Evolutionary conservation across 2,329 filamentous ascomycete genomes (phyloP).

Genomic region (Aureobasidium mangrovei): DNA sequence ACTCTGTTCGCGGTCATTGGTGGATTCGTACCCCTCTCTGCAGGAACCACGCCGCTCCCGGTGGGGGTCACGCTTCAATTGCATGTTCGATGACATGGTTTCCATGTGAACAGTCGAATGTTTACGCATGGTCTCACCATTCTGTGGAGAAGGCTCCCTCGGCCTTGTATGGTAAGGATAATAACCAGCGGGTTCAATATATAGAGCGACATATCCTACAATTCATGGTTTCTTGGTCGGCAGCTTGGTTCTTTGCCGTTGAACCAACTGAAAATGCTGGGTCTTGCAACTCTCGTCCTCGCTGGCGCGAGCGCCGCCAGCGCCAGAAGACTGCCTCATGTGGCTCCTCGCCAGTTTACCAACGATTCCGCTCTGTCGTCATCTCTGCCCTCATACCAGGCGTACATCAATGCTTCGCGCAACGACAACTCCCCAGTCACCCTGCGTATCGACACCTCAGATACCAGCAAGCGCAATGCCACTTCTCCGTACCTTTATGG

Average conservation of each 20-base stretch:
- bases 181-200: background rate
- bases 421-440: conserved; percentile 16
- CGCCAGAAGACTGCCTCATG: conserved; percentile 13
- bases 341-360: conserved; percentile 3
- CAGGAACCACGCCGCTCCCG: conserved; percentile 1
- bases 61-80: background rate
- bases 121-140: conserved; percentile 1
- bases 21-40: background rate
- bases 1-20: background rate
- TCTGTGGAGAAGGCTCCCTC: background rate
- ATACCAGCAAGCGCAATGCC: conserved; percentile 14
- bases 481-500: conserved; percentile 17
- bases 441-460: conserved; percentile 13
- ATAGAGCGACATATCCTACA: background rate
- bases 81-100: conserved; percentile 10
- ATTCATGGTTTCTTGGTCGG: background rate
- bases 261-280: conserved; percentile 8
- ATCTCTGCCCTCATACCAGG: conserved; percentile 14
- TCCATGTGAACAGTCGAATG: background rate
- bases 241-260: conserved; percentile 1
- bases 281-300: conserved; percentile 5
- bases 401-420: conserved; percentile 17
- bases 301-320: background rate
- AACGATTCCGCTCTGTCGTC: conserved; percentile 1
- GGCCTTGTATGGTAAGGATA: conserved; percentile 3